Base-by-base conservation (phyloP, 768 basidiomycete genomes). In the Termitomyces sp. region DNA sequence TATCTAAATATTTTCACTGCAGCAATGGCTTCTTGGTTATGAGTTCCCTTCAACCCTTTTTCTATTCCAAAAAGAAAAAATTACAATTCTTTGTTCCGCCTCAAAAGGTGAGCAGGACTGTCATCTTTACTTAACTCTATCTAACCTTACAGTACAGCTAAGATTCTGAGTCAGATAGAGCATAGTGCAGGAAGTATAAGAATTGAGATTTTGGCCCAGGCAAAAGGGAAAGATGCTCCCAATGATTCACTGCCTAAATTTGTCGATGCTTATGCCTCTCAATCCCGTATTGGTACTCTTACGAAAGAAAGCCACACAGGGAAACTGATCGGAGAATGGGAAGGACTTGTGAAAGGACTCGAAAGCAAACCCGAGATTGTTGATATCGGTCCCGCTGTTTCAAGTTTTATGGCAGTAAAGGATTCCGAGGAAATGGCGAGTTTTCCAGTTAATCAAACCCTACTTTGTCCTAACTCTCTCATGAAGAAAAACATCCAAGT, bases 21-120 rank as follows among this genome's bases (percentile, higher is more conserved):
- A 97, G 96, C 95, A 95, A 68, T 97, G 95, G 92, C 79, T 99
- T 18, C 82, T 98, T 39, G 96, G 95, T 14, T 98, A 95, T 72
- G 96, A 99, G 72, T 98, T 98, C 68, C 97, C 96, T 2, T 93
- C 94, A 0, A 98, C 96, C 0, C 78, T 98, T 30, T 81, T 95
- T 57, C 76, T 98, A 20, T 90, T 98, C 66, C 82, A 87, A 57
- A 88, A 88, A 66, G 78, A 87, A 54, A 89, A 83, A 67, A 74
- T 98, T 20, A 77, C 78, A 34, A 88, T 98, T 40, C 75, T 97
- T 27, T 95, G 92, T 62, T 95, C 93, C 24, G 82, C 90, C 1
- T 91, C 88, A 20, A 96, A 98, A 83, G 91, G 95, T 93, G 60
- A 60, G 52, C 22, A 45, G 42, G 5, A 27, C 55, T 54, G 34